Conservation (phyloP, 2,329 filamentous ascomycete species). For the Cladophialophora psammophila region DNA sequence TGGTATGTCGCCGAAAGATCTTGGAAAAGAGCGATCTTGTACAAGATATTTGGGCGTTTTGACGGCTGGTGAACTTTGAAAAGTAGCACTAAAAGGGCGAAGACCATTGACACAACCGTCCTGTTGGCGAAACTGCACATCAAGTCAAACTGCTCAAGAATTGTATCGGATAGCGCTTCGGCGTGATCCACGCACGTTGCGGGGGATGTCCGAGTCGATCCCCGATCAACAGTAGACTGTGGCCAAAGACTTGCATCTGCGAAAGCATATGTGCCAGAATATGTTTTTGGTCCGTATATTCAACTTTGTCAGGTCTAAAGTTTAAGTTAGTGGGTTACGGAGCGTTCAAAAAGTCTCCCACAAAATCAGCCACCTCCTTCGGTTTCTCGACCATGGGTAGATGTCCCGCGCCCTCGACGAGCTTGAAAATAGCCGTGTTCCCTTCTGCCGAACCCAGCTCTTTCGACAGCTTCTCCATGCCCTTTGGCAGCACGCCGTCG, state of each 20-base stretch:
- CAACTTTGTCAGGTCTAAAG: constrained; percentile 1
- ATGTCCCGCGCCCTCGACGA: constrained; percentile 76
- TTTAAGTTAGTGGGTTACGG: background rate
- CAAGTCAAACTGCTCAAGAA: background rate
- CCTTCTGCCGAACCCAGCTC: constrained; percentile 70
- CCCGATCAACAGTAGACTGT: background rate
- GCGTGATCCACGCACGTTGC: background rate
- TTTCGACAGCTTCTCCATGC: constrained; percentile 65
- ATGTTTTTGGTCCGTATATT: background rate
- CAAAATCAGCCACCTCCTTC: constrained; percentile 47
- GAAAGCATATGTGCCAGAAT: constrained; percentile 6
- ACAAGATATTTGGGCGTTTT: background rate
- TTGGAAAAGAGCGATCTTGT: background rate
- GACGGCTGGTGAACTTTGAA: background rate
- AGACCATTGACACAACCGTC: background rate
- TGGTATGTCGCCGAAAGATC: background rate
- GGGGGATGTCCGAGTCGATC: background rate
- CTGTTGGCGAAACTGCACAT: background rate
- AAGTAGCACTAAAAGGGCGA: background rate
- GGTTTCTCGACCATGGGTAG: constrained; percentile 84
- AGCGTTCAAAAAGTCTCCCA: constrained; percentile 17
- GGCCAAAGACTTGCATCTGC: background rate
- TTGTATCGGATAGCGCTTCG: background rate
- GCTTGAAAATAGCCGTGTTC: constrained; percentile 64
- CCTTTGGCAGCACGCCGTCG: constrained; percentile 77